phyloP scores from a whole-genome alignment of 345 rosid species.

The Eucalyptus victrix region DNA sequence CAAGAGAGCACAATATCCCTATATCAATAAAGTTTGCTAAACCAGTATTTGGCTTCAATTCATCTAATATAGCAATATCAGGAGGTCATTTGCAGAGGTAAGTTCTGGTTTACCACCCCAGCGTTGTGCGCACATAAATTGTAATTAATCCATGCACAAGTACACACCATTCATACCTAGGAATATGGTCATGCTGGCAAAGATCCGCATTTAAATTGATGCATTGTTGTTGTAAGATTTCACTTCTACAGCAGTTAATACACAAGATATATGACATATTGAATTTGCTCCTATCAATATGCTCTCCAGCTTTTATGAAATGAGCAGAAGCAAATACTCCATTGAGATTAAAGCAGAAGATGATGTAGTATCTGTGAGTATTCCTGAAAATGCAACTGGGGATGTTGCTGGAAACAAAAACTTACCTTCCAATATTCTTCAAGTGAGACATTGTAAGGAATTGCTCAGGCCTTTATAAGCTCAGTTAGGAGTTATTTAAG shows the following conservation, averaged over 20 bases:
- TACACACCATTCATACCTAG: background rate
- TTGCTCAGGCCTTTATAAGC: background rate
- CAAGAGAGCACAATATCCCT: constrained; percentile 45
- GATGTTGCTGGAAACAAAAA: constrained; percentile 90
- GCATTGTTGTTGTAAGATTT: background rate
- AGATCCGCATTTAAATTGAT: background rate
- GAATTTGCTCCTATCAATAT: background rate
- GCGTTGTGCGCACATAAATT: background rate
- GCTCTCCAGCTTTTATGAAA: constrained; percentile 53
- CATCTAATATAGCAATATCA: constrained; percentile 56
- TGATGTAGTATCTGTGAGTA: constrained; percentile 26
- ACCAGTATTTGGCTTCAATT: constrained; percentile 80
- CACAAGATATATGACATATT: background rate
- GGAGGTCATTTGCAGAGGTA: constrained; percentile 80
- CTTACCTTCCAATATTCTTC: constrained; percentile 56
- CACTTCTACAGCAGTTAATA: background rate
- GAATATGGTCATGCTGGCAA: background rate
- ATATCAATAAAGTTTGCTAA: constrained; percentile 58
- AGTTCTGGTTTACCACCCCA: background rate
- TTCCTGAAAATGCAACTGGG: constrained; percentile 71
- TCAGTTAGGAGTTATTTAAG: background rate
- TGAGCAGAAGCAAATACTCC: constrained; percentile 44
- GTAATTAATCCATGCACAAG: background rate
- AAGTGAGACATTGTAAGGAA: constrained; percentile 75
- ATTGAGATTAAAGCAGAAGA: constrained; percentile 50